Conservation (phyloP, 208 protist species). For the Crithidia mellificae region DNA sequence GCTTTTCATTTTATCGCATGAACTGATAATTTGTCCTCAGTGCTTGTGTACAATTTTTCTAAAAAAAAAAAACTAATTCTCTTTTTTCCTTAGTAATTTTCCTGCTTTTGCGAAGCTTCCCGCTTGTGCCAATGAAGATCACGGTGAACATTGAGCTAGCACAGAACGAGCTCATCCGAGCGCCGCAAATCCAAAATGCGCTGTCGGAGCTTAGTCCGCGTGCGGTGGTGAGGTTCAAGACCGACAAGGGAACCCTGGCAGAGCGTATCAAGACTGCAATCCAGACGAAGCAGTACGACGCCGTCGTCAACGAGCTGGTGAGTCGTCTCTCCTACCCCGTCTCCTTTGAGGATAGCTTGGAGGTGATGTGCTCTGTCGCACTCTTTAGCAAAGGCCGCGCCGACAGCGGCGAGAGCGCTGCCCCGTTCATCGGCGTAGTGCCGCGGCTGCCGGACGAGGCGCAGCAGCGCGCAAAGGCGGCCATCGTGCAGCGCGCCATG, state of each 20-base stretch:
- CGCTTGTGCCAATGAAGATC: constrained; percentile 56
- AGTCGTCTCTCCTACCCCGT: constrained; percentile 51
- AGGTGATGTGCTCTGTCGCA: constrained; percentile 61
- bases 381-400: constrained; percentile 74
- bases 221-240: constrained; percentile 48
- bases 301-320: constrained; percentile 58
- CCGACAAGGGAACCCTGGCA: constrained; percentile 63
- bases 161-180: constrained; percentile 57
- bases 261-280: constrained; percentile 62
- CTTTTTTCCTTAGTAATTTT: constrained; percentile 15
- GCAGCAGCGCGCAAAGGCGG: constrained; percentile 47
- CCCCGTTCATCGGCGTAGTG: constrained; percentile 68
- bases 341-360: constrained; percentile 55
- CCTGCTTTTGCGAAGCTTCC: neutral
- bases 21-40: no score
- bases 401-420: constrained; percentile 54
- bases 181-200: constrained; percentile 49
- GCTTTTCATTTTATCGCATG: no score
- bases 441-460: constrained; percentile 51
- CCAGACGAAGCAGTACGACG: constrained; percentile 48
- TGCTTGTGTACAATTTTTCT: no score
- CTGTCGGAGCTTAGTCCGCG: constrained; percentile 46
- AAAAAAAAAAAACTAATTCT: no score
- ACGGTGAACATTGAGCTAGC: constrained; percentile 78
- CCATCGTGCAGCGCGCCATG: constrained; percentile 75